Evolutionary conservation across 768 basidiomycete species (phyloP).

Genomic region (Lactarius deliciosus): DNA sequence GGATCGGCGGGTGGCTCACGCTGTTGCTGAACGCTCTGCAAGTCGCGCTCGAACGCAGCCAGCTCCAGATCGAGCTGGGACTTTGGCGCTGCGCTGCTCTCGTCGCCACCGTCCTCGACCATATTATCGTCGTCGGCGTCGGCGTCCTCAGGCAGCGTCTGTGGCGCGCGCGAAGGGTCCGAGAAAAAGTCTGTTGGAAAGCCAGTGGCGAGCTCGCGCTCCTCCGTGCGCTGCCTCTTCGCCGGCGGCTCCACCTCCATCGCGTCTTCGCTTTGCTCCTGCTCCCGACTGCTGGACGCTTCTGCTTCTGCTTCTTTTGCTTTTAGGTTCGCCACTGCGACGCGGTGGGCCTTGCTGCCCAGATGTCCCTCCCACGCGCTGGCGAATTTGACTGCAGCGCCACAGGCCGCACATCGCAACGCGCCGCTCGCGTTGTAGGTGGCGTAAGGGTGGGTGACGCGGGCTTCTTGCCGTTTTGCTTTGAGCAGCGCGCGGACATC

Average conservation of each 20-base stretch:
- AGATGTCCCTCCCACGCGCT: constrained; percentile 88
- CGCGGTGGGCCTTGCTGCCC: constrained; percentile 77
- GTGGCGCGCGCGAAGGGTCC: constrained; percentile 58
- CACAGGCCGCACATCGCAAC: constrained; percentile 68
- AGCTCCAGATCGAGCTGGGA: constrained; percentile 66
- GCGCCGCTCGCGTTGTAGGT: constrained; percentile 65
- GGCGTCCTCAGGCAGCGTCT: constrained; percentile 40
- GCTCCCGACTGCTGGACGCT: constrained; percentile 30
- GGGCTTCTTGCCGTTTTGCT: constrained; percentile 76
- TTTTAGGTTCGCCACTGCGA: constrained; percentile 49
- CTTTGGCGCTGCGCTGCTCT: constrained; percentile 24
- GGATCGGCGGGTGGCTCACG: constrained; percentile 16
- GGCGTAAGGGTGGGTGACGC: constrained; percentile 71
- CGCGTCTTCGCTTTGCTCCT: constrained; percentile 38
- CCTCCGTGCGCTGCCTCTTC: constrained; percentile 38
- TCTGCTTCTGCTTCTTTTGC: constrained; percentile 57
- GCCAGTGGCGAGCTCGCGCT: constrained; percentile 26
- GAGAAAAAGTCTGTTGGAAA: constrained; percentile 81
- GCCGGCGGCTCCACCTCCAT: constrained; percentile 32
- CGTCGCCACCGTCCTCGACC: constrained; percentile 19
- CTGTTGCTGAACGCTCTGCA: constrained; percentile 29
- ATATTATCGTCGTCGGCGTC: constrained; percentile 32
- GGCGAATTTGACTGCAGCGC: constrained; percentile 63
- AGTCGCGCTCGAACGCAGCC: constrained; percentile 67
- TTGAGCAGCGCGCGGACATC: constrained; percentile 80